Evolutionary conservation across 2,329 filamentous ascomycete genomes (phyloP).

Genomic region (Xylaria sp.): DNA sequence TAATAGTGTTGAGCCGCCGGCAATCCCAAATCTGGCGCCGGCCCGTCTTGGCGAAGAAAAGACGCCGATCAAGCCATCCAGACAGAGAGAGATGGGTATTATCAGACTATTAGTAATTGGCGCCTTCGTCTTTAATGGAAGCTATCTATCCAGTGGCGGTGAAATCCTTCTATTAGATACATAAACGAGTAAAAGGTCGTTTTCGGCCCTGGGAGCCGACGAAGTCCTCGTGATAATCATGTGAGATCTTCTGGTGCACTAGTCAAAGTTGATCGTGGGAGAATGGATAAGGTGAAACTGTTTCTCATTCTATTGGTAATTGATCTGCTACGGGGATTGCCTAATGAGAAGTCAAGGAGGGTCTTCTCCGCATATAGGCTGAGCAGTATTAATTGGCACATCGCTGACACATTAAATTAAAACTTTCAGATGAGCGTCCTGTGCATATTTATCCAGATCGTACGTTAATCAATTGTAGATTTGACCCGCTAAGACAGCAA

Average conservation of each 20-base stretch:
- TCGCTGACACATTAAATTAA: constrained; percentile 39
- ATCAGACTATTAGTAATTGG: constrained; percentile 4
- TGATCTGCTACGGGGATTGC: constrained; percentile 31
- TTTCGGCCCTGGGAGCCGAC: constrained; percentile 35
- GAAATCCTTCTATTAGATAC: neutral
- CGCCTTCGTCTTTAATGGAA: neutral
- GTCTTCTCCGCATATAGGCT: constrained; percentile 46
- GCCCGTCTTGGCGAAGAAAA: neutral
- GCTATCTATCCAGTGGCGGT: neutral
- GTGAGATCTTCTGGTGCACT: constrained; percentile 9
- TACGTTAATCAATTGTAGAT: constrained; percentile 39
- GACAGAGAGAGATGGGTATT: neutral
- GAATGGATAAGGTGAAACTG: constrained; percentile 12
- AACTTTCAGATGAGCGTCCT: constrained; percentile 33
- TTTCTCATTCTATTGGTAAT: constrained; percentile 13
- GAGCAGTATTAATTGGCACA: constrained; percentile 41
- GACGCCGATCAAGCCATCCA: neutral
- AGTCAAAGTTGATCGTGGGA: neutral
- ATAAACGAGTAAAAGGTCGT: neutral
- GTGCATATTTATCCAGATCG: constrained; percentile 47
- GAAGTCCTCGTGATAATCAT: constrained; percentile 17
- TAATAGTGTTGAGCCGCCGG: neutral
- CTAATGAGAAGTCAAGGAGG: constrained; percentile 37
- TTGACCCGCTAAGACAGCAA: constrained; percentile 35
- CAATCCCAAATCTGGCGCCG: neutral